These are phyloP conservation scores for Xylaria sp. DNA, from an alignment of 2,329 filamentous ascomycete genomes.

Conservation along the genomic window DNA sequence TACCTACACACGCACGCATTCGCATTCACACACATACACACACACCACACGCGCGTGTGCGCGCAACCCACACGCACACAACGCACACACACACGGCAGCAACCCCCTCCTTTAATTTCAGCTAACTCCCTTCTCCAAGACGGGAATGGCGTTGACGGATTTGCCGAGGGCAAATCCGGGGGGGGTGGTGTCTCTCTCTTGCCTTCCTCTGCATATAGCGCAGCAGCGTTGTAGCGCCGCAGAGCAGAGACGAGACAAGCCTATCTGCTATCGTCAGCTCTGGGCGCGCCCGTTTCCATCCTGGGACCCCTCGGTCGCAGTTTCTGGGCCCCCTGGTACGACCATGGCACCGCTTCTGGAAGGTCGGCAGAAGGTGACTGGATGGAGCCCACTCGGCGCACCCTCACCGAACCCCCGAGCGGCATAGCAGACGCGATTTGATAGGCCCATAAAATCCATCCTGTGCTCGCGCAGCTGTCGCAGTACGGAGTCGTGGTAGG, in stretches of 20 bases:
- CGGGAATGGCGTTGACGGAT: slow-evolving; percentile 20
- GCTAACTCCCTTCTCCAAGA: slow-evolving; percentile 6
- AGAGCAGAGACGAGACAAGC: slow-evolving; percentile 20
- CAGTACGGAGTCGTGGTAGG: too few relatives aligned
- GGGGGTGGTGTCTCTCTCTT: too few relatives aligned
- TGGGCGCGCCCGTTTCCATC: too few relatives aligned
- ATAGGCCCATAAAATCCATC: slow-evolving; percentile 23
- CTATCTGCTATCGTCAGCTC: slow-evolving; percentile 21
- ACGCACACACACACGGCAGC: too few relatives aligned
- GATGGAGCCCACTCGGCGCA: slow-evolving; percentile 24
- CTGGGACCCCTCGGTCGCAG: slow-evolving; percentile 28
- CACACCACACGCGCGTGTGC: too few relatives aligned
- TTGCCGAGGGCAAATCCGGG: slow-evolving; percentile 25
- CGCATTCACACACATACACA: too few relatives aligned
- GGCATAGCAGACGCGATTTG: slow-evolving; percentile 19
- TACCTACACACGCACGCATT: too few relatives aligned
- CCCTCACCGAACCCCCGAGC: slow-evolving; percentile 33
- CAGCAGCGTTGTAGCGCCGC: slow-evolving; percentile 23
- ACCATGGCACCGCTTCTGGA: slow-evolving; percentile 30
- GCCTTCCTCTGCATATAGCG: too few relatives aligned
- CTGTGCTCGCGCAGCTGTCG: too few relatives aligned
- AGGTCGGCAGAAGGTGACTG: slow-evolving; percentile 33
- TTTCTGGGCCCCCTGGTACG: slow-evolving; percentile 22
- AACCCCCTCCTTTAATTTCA: slow-evolving; percentile 15
- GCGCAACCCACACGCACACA: too few relatives aligned